A percentile compares a stretch with the other conserved stretches of the same genome.
Conservation (phyloP, 768 basidiomycete genomes). For the Pluteus cervinus region DNA sequence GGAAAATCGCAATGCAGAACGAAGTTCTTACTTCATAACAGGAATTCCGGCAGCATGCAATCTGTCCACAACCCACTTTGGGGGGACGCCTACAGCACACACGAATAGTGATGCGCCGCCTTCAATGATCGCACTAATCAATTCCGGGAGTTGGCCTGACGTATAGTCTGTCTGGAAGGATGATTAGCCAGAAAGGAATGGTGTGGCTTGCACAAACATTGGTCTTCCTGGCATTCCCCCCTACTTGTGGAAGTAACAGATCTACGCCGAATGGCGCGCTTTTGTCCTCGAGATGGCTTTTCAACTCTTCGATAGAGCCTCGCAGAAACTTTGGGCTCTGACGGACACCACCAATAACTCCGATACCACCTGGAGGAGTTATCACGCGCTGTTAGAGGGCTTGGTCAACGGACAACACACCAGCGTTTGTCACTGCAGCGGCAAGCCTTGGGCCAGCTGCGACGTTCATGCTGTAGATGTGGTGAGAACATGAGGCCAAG, state of each 20-base stretch:
- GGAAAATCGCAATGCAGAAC: background rate
- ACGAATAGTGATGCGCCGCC: slow-evolving; percentile 74
- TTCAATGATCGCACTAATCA: slow-evolving; percentile 74
- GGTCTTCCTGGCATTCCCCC: slow-evolving; percentile 78
- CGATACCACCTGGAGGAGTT: slow-evolving; percentile 54
- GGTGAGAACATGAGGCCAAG: background rate
- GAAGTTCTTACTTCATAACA: slow-evolving; percentile 72
- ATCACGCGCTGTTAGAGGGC: background rate
- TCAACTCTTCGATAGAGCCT: slow-evolving; percentile 65
- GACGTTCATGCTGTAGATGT: slow-evolving; percentile 63
- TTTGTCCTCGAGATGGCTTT: slow-evolving; percentile 67
- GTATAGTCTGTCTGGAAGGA: slow-evolving; percentile 59
- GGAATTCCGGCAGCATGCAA: slow-evolving; percentile 73
- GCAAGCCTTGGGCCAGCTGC: slow-evolving; percentile 82
- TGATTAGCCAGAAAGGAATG: background rate
- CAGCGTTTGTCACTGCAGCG: slow-evolving; percentile 89
- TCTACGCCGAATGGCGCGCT: slow-evolving; percentile 80
- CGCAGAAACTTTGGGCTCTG: slow-evolving; percentile 70
- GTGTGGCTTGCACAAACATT: slow-evolving; percentile 34
- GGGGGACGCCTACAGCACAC: slow-evolving; percentile 80
- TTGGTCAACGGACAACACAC: slow-evolving; percentile 21
- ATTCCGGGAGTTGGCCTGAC: slow-evolving; percentile 66
- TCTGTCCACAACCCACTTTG: slow-evolving; percentile 75
- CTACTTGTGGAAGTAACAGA: slow-evolving; percentile 76
- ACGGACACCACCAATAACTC: slow-evolving; percentile 80